Percentiles rank a stretch among this genome's conserved stretches.
Evolutionary conservation across 129 eudicot species (phyloP).

Genomic region (Artemisia tridentata): DNA sequence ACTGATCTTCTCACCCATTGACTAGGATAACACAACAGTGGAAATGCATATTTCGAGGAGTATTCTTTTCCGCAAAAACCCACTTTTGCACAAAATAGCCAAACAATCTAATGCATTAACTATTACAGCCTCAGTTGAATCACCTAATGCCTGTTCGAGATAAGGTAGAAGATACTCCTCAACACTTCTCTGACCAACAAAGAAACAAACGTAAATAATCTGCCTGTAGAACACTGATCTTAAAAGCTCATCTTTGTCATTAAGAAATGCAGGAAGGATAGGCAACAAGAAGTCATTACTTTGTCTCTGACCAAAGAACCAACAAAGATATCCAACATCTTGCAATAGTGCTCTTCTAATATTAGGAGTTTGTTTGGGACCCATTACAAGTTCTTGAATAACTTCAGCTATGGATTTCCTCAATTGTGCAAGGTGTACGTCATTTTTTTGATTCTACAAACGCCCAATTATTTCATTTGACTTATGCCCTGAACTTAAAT

Average conservation of each 20-base stretch:
- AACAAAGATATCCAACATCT: slow-evolving; percentile 86
- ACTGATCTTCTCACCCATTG: slow-evolving; percentile 92
- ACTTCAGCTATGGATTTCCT: slow-evolving; percentile 92
- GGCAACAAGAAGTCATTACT: slow-evolving; percentile 87
- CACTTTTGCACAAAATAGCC: slow-evolving; percentile 67
- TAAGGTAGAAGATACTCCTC: slow-evolving; percentile 96
- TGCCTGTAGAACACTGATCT: slow-evolving; percentile 82
- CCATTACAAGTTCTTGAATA: slow-evolving; percentile 98
- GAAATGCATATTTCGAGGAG: slow-evolving; percentile 85
- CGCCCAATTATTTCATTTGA: slow-evolving; percentile 24
- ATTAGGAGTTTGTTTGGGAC: slow-evolving; percentile 96
- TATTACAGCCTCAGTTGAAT: slow-evolving; percentile 75
- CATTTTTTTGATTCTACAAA: slow-evolving; percentile 34
- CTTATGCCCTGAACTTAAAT: slow-evolving; percentile 50
- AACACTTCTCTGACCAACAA: slow-evolving; percentile 95
- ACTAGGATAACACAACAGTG: slow-evolving; percentile 84
- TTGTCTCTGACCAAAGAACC: slow-evolving; percentile 95
- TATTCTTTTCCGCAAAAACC: slow-evolving; percentile 61
- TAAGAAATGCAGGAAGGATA: slow-evolving; percentile 88
- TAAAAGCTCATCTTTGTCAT: slow-evolving; percentile 85
- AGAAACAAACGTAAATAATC: slow-evolving; percentile 84
- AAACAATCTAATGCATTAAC: slow-evolving; percentile 84
- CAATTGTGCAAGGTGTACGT: slow-evolving; percentile 72
- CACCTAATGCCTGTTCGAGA: slow-evolving; percentile 91
- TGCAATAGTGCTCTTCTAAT: slow-evolving; percentile 89